Evolutionary conservation across 2,329 filamentous ascomycete genomes (phyloP).

Genomic region (Diaporthe australafricana): DNA sequence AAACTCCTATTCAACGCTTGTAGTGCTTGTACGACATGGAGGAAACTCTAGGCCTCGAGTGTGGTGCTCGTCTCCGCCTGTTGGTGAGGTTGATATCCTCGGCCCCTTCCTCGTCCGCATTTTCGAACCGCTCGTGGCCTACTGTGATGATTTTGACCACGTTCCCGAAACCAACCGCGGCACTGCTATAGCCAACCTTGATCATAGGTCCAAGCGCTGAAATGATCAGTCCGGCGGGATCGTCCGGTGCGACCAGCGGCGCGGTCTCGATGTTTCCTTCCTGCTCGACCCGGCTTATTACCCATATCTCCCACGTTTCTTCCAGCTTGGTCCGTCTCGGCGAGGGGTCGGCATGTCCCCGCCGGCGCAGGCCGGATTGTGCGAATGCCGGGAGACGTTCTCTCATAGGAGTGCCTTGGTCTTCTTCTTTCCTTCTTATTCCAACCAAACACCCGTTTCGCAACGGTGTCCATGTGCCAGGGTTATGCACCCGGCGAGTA

Average conservation of each 20-base stretch:
- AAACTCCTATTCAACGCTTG: slow-evolving; percentile 17
- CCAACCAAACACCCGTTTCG: slow-evolving; percentile 72
- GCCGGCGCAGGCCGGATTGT: slow-evolving; percentile 37
- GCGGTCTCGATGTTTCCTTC: slow-evolving; percentile 58
- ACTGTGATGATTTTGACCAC: slow-evolving; percentile 77
- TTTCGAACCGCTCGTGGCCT: slow-evolving; percentile 73
- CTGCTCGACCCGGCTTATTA: slow-evolving; percentile 58
- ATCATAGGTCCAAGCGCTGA: slow-evolving; percentile 74
- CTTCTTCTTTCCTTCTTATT: slow-evolving; percentile 60
- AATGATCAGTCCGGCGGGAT: slow-evolving; percentile 68
- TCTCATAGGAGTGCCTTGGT: slow-evolving; percentile 38
- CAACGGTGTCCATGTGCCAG: slow-evolving; percentile 74
- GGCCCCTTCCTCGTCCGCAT: slow-evolving; percentile 46
- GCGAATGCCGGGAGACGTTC: slow-evolving; percentile 36
- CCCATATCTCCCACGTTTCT: slow-evolving; percentile 67
- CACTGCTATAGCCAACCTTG: slow-evolving; percentile 70
- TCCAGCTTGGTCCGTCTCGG: slow-evolving; percentile 34
- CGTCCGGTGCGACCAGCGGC: slow-evolving; percentile 54
- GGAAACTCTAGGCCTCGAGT: slow-evolving; percentile 43
- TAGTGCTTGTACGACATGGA: slow-evolving; percentile 35
- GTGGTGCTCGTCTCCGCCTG: slow-evolving; percentile 48
- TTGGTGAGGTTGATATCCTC: slow-evolving; percentile 49
- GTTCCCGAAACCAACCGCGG: slow-evolving; percentile 79
- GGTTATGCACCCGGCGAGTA: slow-evolving; percentile 67
- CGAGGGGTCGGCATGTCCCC: slow-evolving; percentile 24